Evolutionary conservation across 2,329 filamentous ascomycete species (phyloP).

Genomic region (Colletotrichum sp.): DNA sequence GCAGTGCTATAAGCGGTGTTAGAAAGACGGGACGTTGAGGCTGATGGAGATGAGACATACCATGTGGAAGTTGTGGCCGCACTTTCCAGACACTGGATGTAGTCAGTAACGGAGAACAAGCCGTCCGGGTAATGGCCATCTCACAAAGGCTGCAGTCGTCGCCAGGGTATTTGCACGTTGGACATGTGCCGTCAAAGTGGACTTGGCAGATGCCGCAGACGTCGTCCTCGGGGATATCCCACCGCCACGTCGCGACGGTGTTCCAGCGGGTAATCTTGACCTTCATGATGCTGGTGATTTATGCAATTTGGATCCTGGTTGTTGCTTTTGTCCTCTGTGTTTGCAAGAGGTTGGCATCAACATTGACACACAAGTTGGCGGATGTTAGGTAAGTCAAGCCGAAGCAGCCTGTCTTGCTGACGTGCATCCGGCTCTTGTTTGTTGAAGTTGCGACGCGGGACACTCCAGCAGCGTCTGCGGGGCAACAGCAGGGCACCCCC

Average conservation of each 20-base stretch:
- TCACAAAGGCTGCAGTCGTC: slow-evolving; percentile 92
- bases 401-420: not conserved
- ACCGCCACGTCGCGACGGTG: slow-evolving; percentile 94
- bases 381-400: not conserved
- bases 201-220: slow-evolving; percentile 99
- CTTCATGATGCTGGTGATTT: slow-evolving; percentile 70
- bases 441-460: slow-evolving; percentile 4
- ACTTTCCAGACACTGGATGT: slow-evolving; percentile 86
- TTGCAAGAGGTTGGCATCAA: not conserved
- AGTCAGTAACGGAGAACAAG: not conserved
- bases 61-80: slow-evolving; percentile 98
- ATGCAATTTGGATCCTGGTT: not conserved
- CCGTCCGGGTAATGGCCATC: slow-evolving; percentile 33
- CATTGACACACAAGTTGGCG: not conserved
- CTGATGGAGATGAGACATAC: slow-evolving; percentile 52
- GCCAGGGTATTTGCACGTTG: slow-evolving; percentile 96
- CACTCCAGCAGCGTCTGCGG: not conserved
- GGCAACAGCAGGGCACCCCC: not conserved
- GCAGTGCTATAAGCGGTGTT: slow-evolving; percentile 71
- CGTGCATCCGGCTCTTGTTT: not conserved
- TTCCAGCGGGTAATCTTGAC: slow-evolving; percentile 94
- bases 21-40: slow-evolving; percentile 14
- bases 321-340: not conserved
- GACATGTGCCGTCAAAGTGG: slow-evolving; percentile 96
- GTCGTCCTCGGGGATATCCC: slow-evolving; percentile 97